Conservation (phyloP, 2,329 filamentous ascomycete species). For the Penicillium psychrosexuale region DNA sequence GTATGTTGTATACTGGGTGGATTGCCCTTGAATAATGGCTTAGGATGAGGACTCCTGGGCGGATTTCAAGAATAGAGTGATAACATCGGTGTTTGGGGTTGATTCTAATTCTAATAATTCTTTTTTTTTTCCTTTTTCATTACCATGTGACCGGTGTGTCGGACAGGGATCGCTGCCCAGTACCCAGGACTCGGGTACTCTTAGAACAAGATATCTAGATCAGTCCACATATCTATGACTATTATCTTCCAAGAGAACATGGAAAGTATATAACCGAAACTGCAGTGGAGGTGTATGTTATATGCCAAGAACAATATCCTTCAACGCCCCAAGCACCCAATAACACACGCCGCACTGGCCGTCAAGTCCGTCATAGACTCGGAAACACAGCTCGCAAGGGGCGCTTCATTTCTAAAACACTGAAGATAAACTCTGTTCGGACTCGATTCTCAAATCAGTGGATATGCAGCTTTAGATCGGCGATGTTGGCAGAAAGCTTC, state of each 20-base stretch:
- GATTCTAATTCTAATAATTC: no score
- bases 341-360: background rate
- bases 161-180: background rate
- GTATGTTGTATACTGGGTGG: background rate
- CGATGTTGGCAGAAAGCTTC: background rate
- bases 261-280: background rate
- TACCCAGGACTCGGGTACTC: background rate
- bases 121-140: background rate
- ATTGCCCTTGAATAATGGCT: background rate
- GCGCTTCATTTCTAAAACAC: background rate
- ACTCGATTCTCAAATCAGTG: slow-evolving; percentile 5
- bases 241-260: background rate
- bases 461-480: background rate
- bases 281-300: background rate
- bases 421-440: slow-evolving; percentile 7
- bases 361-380: background rate
- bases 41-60: background rate
- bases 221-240: background rate
- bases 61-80: background rate
- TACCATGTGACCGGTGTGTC: background rate
- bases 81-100: background rate
- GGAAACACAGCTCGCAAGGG: slow-evolving; percentile 15
- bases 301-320: background rate
- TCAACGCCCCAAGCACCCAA: slow-evolving; percentile 5
- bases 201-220: background rate